Evolutionary conservation across 2,329 filamentous ascomycete genomes (phyloP).

Genomic region (Mycosphaerella arachidis): DNA sequence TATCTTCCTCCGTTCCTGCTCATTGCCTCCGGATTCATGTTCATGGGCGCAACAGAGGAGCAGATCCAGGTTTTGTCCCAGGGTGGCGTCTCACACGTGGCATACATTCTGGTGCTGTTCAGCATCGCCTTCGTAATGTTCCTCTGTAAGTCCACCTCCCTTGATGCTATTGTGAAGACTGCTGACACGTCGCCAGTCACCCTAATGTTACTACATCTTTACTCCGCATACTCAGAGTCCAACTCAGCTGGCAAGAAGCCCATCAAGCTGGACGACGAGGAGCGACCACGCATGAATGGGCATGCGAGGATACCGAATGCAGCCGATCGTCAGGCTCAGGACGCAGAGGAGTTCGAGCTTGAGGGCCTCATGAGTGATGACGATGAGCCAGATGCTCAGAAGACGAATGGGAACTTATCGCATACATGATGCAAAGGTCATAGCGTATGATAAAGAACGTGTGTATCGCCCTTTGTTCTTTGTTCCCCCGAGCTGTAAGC

Average conservation of each 20-base stretch:
- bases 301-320: slow-evolving; percentile 40
- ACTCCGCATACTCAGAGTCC: slow-evolving; percentile 60
- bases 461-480: background rate
- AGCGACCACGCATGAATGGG: slow-evolving; percentile 37
- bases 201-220: slow-evolving; percentile 79
- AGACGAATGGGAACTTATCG: slow-evolving; percentile 11
- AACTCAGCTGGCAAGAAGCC: slow-evolving; percentile 31
- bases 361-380: slow-evolving; percentile 87
- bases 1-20: slow-evolving; percentile 53
- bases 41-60: slow-evolving; percentile 96
- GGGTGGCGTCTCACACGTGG: slow-evolving; percentile 77
- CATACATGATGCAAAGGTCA: background rate
- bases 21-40: slow-evolving; percentile 88
- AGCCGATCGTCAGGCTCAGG: slow-evolving; percentile 58
- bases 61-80: slow-evolving; percentile 77
- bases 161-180: background rate
- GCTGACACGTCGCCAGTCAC: slow-evolving; percentile 49
- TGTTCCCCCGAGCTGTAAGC: background rate
- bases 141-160: slow-evolving; percentile 58
- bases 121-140: slow-evolving; percentile 87
- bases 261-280: slow-evolving; percentile 32
- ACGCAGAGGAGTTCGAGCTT: slow-evolving; percentile 90
- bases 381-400: slow-evolving; percentile 50
- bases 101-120: slow-evolving; percentile 88
- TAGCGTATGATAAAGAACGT: background rate